phyloP scores from a whole-genome alignment of 2,329 filamentous ascomycete genomes.

The Microdochium paspali region DNA sequence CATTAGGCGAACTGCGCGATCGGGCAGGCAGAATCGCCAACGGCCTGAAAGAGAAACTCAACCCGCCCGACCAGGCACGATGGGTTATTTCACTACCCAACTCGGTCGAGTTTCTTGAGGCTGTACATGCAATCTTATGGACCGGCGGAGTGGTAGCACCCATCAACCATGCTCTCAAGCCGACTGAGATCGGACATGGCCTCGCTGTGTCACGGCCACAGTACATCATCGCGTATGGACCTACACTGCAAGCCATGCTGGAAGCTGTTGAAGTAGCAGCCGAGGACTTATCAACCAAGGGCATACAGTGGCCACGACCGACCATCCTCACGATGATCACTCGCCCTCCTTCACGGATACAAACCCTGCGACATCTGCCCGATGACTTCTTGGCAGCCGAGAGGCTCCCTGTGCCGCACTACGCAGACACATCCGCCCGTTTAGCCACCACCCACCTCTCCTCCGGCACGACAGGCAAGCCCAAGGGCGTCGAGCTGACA shows the following conservation, averaged over 20 bases:
- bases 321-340: slow-evolving; percentile 23
- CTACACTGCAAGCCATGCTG: slow-evolving; percentile 15
- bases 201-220: slow-evolving; percentile 29
- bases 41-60: slow-evolving; percentile 21
- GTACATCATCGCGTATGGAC: slow-evolving; percentile 29
- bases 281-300: slow-evolving; percentile 12
- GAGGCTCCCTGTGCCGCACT: slow-evolving; percentile 24
- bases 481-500: slow-evolving; percentile 16
- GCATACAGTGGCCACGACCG: slow-evolving; percentile 22
- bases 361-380: slow-evolving; percentile 17
- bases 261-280: slow-evolving; percentile 23
- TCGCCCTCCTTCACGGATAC: slow-evolving; percentile 2
- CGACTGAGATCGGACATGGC: slow-evolving; percentile 28
- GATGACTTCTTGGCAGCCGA: slow-evolving; percentile 21
- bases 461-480: slow-evolving; percentile 15
- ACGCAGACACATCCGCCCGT: slow-evolving; percentile 19
- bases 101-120: slow-evolving; percentile 32
- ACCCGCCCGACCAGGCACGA: slow-evolving; percentile 23
- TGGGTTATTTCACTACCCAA: slow-evolving; percentile 35
- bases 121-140: slow-evolving; percentile 30
- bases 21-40: slow-evolving; percentile 29
- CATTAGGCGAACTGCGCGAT: slow-evolving; percentile 29
- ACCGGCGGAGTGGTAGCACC: slow-evolving; percentile 27
- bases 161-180: slow-evolving; percentile 27
- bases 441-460: slow-evolving; percentile 27